Conservation (phyloP, 441 rosid genomes). For the Bocquillonia castaneifolia region DNA sequence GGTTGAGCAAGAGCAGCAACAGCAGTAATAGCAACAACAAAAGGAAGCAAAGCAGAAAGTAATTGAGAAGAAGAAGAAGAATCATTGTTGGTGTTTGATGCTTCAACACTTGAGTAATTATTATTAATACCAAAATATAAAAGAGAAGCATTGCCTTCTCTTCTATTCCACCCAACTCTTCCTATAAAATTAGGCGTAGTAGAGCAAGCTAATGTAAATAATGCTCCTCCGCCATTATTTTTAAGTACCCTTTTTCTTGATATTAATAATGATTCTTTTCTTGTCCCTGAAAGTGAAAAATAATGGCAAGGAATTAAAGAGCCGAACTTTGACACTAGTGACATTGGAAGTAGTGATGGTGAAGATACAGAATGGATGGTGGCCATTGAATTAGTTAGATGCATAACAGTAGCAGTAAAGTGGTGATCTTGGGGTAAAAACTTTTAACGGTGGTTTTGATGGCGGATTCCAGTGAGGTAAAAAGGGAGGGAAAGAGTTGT, state of each 20-base stretch:
- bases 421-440: not conserved
- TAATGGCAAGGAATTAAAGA: conserved; percentile 1
- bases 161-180: conserved; percentile 47
- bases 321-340: not conserved
- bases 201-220: conserved; percentile 43
- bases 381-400: conserved; percentile 21
- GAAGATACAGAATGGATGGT: conserved; percentile 18
- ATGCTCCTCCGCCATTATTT: conserved; percentile 21
- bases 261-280: not conserved
- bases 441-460: not conserved
- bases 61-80: conserved; percentile 55
- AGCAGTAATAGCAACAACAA: conserved; percentile 79
- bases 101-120: conserved; percentile 31
- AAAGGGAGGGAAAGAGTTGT: conserved; percentile 8
- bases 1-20: conserved; percentile 81
- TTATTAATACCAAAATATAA: conserved; percentile 44
- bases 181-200: conserved; percentile 54
- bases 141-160: conserved; percentile 48
- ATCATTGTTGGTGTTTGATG: not conserved
- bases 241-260: not conserved
- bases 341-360: not conserved
- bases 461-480: conserved; percentile 22
- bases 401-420: not conserved
- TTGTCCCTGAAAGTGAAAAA: conserved; percentile 8
- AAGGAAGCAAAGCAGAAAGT: conserved; percentile 86